phyloP scores from a whole-genome alignment of 192 early-diverging fungal species.

The Jimgerdemannia lactiflua region DNA sequence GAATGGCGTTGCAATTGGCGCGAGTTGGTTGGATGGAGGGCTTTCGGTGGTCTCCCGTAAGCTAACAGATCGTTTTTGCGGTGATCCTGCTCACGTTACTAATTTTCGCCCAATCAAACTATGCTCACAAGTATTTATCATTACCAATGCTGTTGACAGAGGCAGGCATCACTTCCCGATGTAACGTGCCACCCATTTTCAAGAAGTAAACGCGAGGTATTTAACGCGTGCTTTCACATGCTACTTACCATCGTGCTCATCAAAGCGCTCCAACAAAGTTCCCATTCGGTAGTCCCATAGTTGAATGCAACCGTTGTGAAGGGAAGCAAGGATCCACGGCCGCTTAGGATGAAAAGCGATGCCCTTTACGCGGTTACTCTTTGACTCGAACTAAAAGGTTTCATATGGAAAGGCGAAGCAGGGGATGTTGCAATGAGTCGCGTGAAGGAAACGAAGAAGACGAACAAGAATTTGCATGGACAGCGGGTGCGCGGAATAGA shows the following conservation, averaged over 20 bases:
- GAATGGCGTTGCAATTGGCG: too few species aligned
- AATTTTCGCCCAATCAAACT: too few species aligned
- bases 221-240: not conserved
- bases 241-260: constrained; percentile 94
- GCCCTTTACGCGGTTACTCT: constrained; percentile 97
- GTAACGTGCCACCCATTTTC: too few species aligned
- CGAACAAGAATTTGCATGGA: not conserved
- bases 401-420: not conserved
- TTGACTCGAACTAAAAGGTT: constrained; percentile 88
- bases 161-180: too few species aligned
- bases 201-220: too few species aligned
- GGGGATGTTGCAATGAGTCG: not conserved
- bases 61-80: too few species aligned
- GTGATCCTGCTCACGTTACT: too few species aligned
- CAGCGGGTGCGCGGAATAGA: not conserved
- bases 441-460: not conserved
- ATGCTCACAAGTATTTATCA: too few species aligned
- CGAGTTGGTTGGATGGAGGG: too few species aligned
- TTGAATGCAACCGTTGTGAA: constrained; percentile 98
- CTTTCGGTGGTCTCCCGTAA: too few species aligned
- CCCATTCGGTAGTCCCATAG: constrained; percentile 99
- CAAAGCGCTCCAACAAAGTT: constrained; percentile 94
- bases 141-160: too few species aligned
- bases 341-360: constrained; percentile 96
- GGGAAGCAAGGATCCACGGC: constrained; percentile 96